phyloP scores from a whole-genome alignment of 306 rosid species.

The Adenanthera pavonina region DNA sequence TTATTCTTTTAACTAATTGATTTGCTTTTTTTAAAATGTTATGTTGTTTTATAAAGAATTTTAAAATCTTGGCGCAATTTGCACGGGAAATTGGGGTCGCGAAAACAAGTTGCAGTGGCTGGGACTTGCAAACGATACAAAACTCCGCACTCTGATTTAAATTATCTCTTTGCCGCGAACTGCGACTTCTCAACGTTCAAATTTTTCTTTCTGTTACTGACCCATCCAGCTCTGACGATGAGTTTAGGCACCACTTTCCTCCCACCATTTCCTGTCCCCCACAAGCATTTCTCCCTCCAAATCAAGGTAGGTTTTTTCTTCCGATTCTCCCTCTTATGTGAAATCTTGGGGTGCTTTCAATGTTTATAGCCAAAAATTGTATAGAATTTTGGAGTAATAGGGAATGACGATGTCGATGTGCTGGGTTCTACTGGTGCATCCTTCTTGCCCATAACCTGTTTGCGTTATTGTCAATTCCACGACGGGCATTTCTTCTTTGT shows the following conservation, averaged over 20 bases:
- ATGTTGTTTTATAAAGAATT: too few relatives aligned
- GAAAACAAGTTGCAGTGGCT: background rate
- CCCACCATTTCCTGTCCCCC: constrained; percentile 59
- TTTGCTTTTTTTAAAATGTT: too few relatives aligned
- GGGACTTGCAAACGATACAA: too few relatives aligned
- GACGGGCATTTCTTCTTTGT: background rate
- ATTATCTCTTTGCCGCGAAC: background rate
- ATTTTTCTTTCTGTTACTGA: background rate
- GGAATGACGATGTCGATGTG: background rate
- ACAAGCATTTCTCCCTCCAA: constrained; percentile 54
- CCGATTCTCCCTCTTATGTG: background rate
- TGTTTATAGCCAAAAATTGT: background rate
- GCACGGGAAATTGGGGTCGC: background rate
- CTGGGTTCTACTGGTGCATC: background rate
- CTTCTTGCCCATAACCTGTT: constrained; percentile 43
- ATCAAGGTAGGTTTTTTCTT: constrained; percentile 53
- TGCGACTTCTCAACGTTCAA: background rate
- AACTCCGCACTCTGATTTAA: background rate
- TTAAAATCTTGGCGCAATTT: too few relatives aligned
- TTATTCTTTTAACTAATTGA: too few relatives aligned
- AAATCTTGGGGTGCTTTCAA: too few relatives aligned
- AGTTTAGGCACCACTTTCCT: background rate
- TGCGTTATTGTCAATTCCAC: constrained; percentile 24
- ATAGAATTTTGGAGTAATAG: background rate
- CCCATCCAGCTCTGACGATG: background rate